phyloP scores from a whole-genome alignment of 2,329 filamentous ascomycete genomes.

The Fusarium piperis region DNA sequence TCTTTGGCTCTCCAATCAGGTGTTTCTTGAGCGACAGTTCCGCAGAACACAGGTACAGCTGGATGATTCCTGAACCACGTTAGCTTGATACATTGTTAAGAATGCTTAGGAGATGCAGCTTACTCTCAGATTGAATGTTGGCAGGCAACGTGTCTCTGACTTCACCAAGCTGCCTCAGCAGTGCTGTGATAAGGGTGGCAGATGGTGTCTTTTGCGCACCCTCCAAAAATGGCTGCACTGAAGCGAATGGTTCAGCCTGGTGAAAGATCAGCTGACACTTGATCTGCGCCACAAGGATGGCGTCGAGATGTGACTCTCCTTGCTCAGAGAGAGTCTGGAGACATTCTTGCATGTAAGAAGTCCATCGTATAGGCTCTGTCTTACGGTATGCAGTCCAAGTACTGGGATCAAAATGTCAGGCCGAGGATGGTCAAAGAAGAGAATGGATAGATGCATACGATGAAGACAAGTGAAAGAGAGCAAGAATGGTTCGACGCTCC shows the following conservation, averaged over 20 bases:
- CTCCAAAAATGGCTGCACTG: neutral
- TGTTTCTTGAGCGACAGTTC: constrained; percentile 23
- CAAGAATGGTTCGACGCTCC: constrained; percentile 22
- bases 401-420: constrained; percentile 12
- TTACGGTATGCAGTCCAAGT: constrained; percentile 48
- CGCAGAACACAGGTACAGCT: constrained; percentile 3
- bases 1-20: neutral
- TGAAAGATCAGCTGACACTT: constrained; percentile 24
- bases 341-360: constrained; percentile 64
- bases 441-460: constrained; percentile 26
- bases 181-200: neutral
- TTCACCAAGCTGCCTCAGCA: constrained; percentile 8
- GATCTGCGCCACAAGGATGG: constrained; percentile 7
- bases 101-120: neutral
- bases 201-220: neutral
- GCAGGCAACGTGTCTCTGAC: neutral
- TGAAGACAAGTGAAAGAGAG: constrained; percentile 40
- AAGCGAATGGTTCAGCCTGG: neutral
- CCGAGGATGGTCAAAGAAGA: neutral
- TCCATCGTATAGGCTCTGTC: constrained; percentile 58
- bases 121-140: neutral
- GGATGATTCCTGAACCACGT: neutral
- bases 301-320: constrained; percentile 11
- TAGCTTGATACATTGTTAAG: neutral
- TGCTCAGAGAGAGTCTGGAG: constrained; percentile 51